Base-by-base conservation (phyloP, 23 red algal genomes). In the Gracilaria vermiculophylla region DNA sequence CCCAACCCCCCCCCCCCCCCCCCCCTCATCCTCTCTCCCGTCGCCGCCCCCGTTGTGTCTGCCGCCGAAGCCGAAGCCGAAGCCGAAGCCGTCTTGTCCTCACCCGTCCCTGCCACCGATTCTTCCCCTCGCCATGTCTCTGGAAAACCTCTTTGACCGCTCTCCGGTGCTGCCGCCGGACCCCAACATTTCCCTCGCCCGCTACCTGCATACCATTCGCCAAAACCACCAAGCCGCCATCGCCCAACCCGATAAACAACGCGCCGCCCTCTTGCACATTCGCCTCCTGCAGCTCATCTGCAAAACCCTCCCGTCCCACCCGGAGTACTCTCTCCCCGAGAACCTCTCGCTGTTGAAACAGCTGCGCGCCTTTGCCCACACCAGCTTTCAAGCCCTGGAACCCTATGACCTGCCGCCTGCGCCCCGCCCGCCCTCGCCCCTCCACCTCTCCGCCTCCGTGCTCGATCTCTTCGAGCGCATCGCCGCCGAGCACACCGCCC, bases 281-380 rank as follows among this genome's bases (percentile, higher is more conserved):
- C 87, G 87, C 12, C 60, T 91, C 5, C 49, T 91, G 9, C 87
- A 91, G 49, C 75, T 91, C 14, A 54, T 91, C 2, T 91, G 87
- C 87, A 91, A 91, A 23, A 80, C 87, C 16, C 42, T 91, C 21
- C 87, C 87, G 19, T 24, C 87, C 1, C 87, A 91, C 42, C 87
- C 87, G 1, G 87, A 91, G 32, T 81, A 80, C 74, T 25, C 25
- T 40, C 75, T 91, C n/a, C 74, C 75, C 33, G 73, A 91, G 49
- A 88, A 88, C 53, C 13, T 41, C 4, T 16, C 34, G 9, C 27
- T 76, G 13, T 14, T 88, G 19, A 64, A 69, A 14, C 44, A 88
- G 57, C 53, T 88, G 12, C 42, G 84, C 2, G 49, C 50, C 52
- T 58, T 88, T 23, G 84, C 84, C 2, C 33, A 76, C 53, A 28